Evolutionary conservation across 2,329 filamentous ascomycete species (phyloP).

Genomic region (Colletotrichum gigasporum): DNA sequence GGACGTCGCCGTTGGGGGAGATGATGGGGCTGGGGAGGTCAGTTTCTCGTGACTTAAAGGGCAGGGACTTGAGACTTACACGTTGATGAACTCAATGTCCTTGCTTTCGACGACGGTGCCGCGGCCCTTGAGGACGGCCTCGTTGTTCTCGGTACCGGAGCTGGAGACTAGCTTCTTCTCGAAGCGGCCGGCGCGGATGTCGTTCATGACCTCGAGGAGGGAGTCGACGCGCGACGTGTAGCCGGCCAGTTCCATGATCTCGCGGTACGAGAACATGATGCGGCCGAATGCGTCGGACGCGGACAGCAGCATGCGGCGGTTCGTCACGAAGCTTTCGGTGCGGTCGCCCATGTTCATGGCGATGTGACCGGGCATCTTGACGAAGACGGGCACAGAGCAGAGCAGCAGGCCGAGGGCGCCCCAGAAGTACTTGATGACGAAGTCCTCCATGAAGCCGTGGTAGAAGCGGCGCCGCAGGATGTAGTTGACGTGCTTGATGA

Average conservation of each 20-base stretch:
- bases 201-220: conserved; percentile 91
- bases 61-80: conserved; percentile 58
- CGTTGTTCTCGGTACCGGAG: conserved; percentile 82
- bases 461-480: conserved; percentile 91
- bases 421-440: conserved; percentile 99
- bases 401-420: conserved; percentile 90
- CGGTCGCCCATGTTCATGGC: conserved; percentile 75
- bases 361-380: conserved; percentile 82
- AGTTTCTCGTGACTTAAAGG: background rate
- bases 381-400: conserved; percentile 95
- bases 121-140: conserved; percentile 82
- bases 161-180: conserved; percentile 97
- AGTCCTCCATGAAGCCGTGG: conserved; percentile 99
- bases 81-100: conserved; percentile 85
- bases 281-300: conserved; percentile 96
- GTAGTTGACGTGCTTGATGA: conserved; percentile 99
- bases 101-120: conserved; percentile 84
- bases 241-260: conserved; percentile 94
- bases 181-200: conserved; percentile 89
- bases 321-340: conserved; percentile 88
- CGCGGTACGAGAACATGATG: conserved; percentile 97
- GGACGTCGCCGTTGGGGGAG: conserved; percentile 93
- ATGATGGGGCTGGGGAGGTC: conserved; percentile 77
- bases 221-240: conserved; percentile 94
- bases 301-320: conserved; percentile 88